Base-by-base conservation (phyloP, 768 basidiomycete species). In the Cantharellus anzutake region DNA sequence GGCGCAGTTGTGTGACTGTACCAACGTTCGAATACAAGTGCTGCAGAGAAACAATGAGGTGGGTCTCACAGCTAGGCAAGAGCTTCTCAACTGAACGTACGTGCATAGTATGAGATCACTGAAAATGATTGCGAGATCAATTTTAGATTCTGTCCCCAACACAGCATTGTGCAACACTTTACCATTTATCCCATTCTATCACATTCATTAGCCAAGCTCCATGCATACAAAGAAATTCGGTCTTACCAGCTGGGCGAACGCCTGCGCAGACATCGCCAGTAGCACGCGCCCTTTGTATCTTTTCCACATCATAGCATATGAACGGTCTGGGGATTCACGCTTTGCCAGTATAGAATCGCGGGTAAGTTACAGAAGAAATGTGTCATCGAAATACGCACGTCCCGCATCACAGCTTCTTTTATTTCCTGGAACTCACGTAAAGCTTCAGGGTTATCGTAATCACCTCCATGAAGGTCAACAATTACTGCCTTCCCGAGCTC, bases 121-220 rank as follows among this genome's bases (percentile, higher is more conserved):
- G 42, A n/a, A 34, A 56, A 55, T 4, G 5, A 38, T 52, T 41
- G 63, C 38, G 14, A 41, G 40, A 41, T 57, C 34, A 57, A 41
- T 42, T 14, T 7, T 14, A 55, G 37, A 16, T 4, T 41, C 11
- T 16, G 39, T 67, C 41, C 38, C 16, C 51, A 60, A 60, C 44
- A 48, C 20, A 29, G 20, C 20, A 29, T 29, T 29, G 20, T 29
- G 20, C 20, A 0, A 29, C 20, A 29, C 20, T 29, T 29, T 70
- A 86, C 87, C 86, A 68, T 93, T 96, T 66, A 96, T 97, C 61
- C 92, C 93, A 69, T 94, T 94, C 89, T 94, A 63, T n/a, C 11
- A 2, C 35, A 41, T 37, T 48, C 14, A 34, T 5, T 55, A 41
- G 59, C 38, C 34, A 11, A 41, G 60, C 11, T 41, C 7, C 35